Evolutionary conservation across 1,139 yeast genomes (phyloP).

Genomic region (Protomyces arabidopsidicola): DNA sequence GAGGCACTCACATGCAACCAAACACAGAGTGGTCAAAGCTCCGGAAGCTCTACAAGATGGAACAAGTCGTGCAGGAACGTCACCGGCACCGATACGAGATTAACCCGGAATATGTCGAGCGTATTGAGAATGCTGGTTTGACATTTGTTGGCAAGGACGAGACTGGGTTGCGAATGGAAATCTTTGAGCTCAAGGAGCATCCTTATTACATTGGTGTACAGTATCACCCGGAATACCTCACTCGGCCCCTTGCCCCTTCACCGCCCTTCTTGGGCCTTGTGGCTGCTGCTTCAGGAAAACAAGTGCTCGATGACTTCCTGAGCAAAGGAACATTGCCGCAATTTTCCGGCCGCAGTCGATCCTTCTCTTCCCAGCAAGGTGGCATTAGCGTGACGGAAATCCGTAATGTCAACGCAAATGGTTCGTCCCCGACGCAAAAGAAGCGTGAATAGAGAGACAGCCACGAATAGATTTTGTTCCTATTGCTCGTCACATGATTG

Average conservation of each 20-base stretch:
- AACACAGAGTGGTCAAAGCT: conserved; percentile 67
- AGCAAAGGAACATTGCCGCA: conserved; percentile 16
- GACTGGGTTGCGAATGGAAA: conserved; percentile 85
- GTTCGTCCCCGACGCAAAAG: not conserved
- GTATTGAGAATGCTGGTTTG: conserved; percentile 73
- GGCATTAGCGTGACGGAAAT: conserved; percentile 8
- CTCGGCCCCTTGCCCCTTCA: conserved; percentile 94
- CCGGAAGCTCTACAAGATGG: conserved; percentile 74
- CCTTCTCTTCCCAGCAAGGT: conserved; percentile 2
- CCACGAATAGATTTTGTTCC: not conserved
- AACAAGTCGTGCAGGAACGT: conserved; percentile 73
- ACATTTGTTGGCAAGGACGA: conserved; percentile 92
- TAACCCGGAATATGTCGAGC: conserved; percentile 71
- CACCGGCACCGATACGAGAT: conserved; percentile 98
- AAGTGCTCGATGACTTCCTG: conserved; percentile 16
- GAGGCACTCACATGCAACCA: conserved; percentile 75
- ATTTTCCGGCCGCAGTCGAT: conserved; percentile 20
- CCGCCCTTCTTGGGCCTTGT: conserved; percentile 93
- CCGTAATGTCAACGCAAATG: conserved; percentile 2
- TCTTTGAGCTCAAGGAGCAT: conserved; percentile 72
- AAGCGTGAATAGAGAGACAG: not conserved
- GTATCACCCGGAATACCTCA: conserved; percentile 95
- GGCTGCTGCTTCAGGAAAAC: conserved; percentile 54
- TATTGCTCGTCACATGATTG: not conserved
- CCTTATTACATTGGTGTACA: conserved; percentile 94